Conservation (phyloP, 108 stramenopile genomes). For the Seminavis robusta region DNA sequence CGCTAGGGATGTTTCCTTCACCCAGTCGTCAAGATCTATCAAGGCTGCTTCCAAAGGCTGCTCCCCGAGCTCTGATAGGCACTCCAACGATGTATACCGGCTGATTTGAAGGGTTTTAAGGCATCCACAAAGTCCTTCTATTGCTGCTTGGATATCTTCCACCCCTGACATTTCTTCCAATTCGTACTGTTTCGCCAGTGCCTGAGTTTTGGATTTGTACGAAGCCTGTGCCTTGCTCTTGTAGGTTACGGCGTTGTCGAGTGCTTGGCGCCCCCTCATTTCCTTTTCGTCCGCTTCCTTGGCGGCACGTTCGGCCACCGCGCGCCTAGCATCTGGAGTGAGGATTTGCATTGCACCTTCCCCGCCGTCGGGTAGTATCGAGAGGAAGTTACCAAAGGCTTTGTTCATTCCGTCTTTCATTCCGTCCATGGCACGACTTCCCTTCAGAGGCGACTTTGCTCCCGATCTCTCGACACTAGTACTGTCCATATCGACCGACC, state of each 20-base stretch:
- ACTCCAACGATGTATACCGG: no score
- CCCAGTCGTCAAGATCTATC: no score
- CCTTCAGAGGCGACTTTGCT: background rate
- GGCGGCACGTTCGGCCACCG: slow-evolving; percentile 38
- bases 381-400: slow-evolving; percentile 58
- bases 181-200: slow-evolving; percentile 32
- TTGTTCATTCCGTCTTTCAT: slow-evolving; percentile 31
- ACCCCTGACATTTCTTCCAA: slow-evolving; percentile 40
- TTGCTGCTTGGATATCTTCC: slow-evolving; percentile 29
- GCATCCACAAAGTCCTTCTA: background rate
- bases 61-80: no score
- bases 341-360: slow-evolving; percentile 77
- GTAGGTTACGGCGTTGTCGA: slow-evolving; percentile 32
- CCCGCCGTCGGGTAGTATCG: slow-evolving; percentile 52
- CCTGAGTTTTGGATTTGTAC: slow-evolving; percentile 38
- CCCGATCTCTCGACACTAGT: slow-evolving; percentile 2
- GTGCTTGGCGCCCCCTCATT: slow-evolving; percentile 39
- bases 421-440: background rate
- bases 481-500: slow-evolving; percentile 25
- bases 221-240: slow-evolving; percentile 31
- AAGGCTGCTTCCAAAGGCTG: no score
- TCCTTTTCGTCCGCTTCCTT: slow-evolving; percentile 58
- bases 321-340: slow-evolving; percentile 44
- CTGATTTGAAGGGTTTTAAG: background rate
- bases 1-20: no score